Conservation (phyloP, 495 filamentous ascomycete genomes). For the Penicillium maclennaniae region DNA sequence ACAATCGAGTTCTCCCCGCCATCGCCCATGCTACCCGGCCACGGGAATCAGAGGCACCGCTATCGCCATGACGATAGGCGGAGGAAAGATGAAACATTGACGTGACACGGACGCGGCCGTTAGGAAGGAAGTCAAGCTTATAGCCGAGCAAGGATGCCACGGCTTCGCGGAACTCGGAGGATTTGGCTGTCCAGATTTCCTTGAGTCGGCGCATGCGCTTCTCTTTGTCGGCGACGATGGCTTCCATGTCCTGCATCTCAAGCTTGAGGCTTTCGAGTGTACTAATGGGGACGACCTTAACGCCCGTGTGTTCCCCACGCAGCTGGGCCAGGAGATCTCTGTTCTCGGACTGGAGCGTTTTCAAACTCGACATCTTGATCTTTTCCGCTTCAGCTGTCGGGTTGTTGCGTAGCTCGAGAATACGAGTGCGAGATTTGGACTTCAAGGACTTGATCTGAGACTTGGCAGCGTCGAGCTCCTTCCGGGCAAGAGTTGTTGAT, state of each 20-base stretch:
- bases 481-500: conserved; percentile 59
- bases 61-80: conserved; percentile 53
- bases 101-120: conserved; percentile 85
- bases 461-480: conserved; percentile 67
- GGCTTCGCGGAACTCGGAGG: conserved; percentile 87
- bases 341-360: conserved; percentile 77
- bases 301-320: conserved; percentile 42
- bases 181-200: conserved; percentile 84
- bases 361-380: conserved; percentile 74
- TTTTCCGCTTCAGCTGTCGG: conserved; percentile 79
- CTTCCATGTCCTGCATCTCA: conserved; percentile 67
- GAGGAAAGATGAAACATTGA: conserved; percentile 67
- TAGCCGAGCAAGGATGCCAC: conserved; percentile 85
- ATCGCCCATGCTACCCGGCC: conserved; percentile 57
- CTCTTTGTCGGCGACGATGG: conserved; percentile 73
- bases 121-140: conserved; percentile 89
- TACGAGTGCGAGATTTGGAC: conserved; percentile 70
- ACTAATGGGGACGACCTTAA: conserved; percentile 65
- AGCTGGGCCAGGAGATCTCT: conserved; percentile 73
- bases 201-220: conserved; percentile 82
- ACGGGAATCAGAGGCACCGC: conserved; percentile 38
- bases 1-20: conserved; percentile 74
- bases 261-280: conserved; percentile 68
- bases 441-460: conserved; percentile 69
- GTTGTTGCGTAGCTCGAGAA: conserved; percentile 84